A percentile compares a stretch with the other conserved stretches of the same genome.
These are phyloP conservation scores for Aspergillus phoenicis DNA, from an alignment of 2,329 filamentous ascomycete species.

Conservation along the genomic window DNA sequence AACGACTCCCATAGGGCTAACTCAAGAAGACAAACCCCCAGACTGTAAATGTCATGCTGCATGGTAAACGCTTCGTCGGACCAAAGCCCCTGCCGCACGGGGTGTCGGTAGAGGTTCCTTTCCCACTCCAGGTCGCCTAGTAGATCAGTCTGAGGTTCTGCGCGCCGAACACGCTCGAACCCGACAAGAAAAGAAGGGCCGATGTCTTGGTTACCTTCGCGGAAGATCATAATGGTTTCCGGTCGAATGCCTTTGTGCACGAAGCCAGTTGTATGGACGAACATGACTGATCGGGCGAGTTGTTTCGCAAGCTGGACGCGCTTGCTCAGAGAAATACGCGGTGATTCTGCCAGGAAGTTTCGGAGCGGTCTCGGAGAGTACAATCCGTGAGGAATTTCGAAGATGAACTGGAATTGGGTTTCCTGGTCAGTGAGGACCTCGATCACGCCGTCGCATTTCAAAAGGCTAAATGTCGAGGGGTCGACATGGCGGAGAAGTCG, in stretches of 20 bases:
- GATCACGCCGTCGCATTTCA: neutral
- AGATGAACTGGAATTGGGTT: constrained; percentile 2
- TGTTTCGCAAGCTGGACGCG: constrained; percentile 22
- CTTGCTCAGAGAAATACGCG: constrained; percentile 4
- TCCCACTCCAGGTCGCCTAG: constrained; percentile 45
- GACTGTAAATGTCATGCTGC: constrained; percentile 60
- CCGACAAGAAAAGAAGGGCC: constrained; percentile 44
- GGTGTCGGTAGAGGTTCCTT: constrained; percentile 56
- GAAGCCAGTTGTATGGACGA: constrained; percentile 45
- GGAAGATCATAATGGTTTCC: constrained; percentile 32
- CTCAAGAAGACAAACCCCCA: constrained; percentile 58
- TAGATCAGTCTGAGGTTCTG: constrained; percentile 33
- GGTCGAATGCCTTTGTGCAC: constrained; percentile 53
- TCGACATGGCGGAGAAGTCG: neutral
- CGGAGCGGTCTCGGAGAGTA: neutral
- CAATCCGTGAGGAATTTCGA: neutral
- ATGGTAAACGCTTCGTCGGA: constrained; percentile 49
- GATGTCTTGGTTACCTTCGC: neutral
- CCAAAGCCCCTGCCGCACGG: constrained; percentile 47
- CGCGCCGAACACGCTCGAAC: constrained; percentile 47
- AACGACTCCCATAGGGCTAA: constrained; percentile 45
- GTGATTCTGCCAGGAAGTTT: too few species aligned
- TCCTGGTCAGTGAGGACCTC: neutral
- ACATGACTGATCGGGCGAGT: constrained; percentile 39
- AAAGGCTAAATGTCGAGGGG: neutral